Evolutionary conservation across 2,329 filamentous ascomycete genomes (phyloP), one percentile per base, ranked within the genome.

Genomic region (Verticillium alfalfae): DNA sequence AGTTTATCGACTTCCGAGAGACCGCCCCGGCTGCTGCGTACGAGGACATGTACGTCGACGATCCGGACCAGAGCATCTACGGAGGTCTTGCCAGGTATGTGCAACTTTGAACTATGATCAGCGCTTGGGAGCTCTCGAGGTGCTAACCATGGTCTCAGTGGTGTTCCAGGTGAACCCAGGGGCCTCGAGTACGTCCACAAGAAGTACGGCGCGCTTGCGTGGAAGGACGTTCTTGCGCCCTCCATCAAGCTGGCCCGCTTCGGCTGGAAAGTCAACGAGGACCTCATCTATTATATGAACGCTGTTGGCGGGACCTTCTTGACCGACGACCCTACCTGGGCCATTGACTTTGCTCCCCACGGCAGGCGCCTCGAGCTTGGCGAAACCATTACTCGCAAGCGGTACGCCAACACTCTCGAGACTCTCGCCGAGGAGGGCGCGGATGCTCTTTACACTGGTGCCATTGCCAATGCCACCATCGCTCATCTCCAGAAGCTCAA

Each of bases 1-100:
- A 96, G 68, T 90, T 87, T 66, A 86, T 96, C 66, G 92, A 97
- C 72, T 96, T 95, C 72, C 83, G 93, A 16, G 93, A 96, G 73
- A 91, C 86, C 0, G 93, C 93, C 0, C 92, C 93, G 1, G 90
- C 88, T 0, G 90, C 91, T 1, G 88, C 91, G 0, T 90, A 83
- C 64, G 80, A 93, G 72, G 84, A 92, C 66, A 97, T 96, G 93
- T 97, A 88, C 75, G 85, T 84, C 60, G 85, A 89, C 64, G 85
- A 93, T 66, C 83, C 81, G 0, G 75, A 81, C 5, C 82, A 82
- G 2, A 91, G 89, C 58, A 76, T 92, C 3, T 81, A 79, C 45
- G 89, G 90, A 1, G 92, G 92, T 6, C 76, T 94, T 34, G 90
- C 91, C 38, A 84, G 81, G 70, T 92, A 88, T 66, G 86, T 84